phyloP scores from a whole-genome alignment of 1,284 basidiomycete species.

The Erythrobasidium hasegawianum region DNA sequence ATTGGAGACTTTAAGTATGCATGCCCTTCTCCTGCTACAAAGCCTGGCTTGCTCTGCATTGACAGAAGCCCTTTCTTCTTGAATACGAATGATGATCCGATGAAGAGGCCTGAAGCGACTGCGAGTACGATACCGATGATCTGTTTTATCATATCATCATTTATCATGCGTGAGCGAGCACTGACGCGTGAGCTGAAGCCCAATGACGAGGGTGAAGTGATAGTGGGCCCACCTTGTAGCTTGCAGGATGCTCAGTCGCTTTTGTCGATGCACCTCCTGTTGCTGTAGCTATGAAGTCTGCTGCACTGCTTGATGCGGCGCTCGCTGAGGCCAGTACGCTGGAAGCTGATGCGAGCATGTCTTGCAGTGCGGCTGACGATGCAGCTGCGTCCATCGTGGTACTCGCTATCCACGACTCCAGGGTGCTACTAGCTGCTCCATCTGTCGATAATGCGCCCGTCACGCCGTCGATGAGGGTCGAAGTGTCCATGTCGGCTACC shows the following conservation, averaged over 20 bases:
- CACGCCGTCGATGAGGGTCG: too few relatives aligned
- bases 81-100: conserved; percentile 67
- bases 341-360: conserved; percentile 21
- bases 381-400: conserved; percentile 26
- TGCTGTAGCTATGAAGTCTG: conserved; percentile 18
- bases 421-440: not conserved
- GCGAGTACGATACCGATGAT: conserved; percentile 68
- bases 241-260: conserved; percentile 19
- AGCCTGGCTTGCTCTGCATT: conserved; percentile 53
- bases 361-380: conserved; percentile 14
- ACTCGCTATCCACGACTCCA: not conserved
- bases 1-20: conserved; percentile 73
- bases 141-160: too few relatives aligned
- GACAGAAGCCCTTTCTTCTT: conserved; percentile 75
- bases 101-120: conserved; percentile 76
- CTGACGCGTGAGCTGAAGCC: not conserved
- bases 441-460: too few relatives aligned
- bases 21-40: conserved; percentile 80
- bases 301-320: conserved; percentile 21
- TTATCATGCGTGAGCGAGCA: not conserved
- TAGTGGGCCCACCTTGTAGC: conserved; percentile 28
- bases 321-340: conserved; percentile 17
- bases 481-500: too few relatives aligned
- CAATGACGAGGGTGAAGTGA: too few relatives aligned
- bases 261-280: conserved; percentile 15